A percentile compares a stretch with the other conserved stretches of the same genome.
Evolutionary conservation across 208 protist genomes (phyloP).

Genomic region (Crithidia mellificae): DNA sequence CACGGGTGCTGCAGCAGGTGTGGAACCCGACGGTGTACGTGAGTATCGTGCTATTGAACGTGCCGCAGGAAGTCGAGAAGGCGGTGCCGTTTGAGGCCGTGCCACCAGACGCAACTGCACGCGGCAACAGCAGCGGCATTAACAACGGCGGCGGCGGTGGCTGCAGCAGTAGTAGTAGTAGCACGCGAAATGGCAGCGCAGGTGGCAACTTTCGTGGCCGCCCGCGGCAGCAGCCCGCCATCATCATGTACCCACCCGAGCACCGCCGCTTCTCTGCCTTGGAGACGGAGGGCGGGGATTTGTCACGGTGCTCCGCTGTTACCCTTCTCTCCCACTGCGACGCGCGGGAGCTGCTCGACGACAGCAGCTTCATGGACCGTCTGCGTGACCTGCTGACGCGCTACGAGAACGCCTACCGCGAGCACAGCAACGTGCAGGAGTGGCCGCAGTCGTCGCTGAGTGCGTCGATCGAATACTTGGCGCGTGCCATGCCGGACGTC

Average conservation of each 20-base stretch:
- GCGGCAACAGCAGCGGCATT: too few relatives aligned
- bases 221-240: slow-evolving; percentile 11
- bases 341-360: slow-evolving; percentile 45
- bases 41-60: slow-evolving; percentile 83
- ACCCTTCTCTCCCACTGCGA: slow-evolving; percentile 61
- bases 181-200: background rate
- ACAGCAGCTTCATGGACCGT: slow-evolving; percentile 48
- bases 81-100: slow-evolving; percentile 19
- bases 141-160: background rate
- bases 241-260: slow-evolving; percentile 46
- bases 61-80: slow-evolving; percentile 37
- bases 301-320: slow-evolving; percentile 27
- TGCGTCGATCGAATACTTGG: slow-evolving; percentile 67
- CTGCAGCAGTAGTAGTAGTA: background rate
- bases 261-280: slow-evolving; percentile 44
- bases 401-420: slow-evolving; percentile 74
- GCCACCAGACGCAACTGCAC: background rate
- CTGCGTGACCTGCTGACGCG: slow-evolving; percentile 45
- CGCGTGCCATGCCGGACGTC: slow-evolving; percentile 56
- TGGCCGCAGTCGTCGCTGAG: slow-evolving; percentile 68
- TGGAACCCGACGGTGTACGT: slow-evolving; percentile 70
- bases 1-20: slow-evolving; percentile 55
- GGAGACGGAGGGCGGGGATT: slow-evolving; percentile 21
- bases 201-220: background rate
- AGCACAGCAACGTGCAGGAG: slow-evolving; percentile 27